Percentiles rank a stretch among this genome's conserved stretches.
These are phyloP conservation scores for Penicillium olsonii DNA, from an alignment of 2,329 filamentous ascomycete genomes.

Conservation along the genomic window DNA sequence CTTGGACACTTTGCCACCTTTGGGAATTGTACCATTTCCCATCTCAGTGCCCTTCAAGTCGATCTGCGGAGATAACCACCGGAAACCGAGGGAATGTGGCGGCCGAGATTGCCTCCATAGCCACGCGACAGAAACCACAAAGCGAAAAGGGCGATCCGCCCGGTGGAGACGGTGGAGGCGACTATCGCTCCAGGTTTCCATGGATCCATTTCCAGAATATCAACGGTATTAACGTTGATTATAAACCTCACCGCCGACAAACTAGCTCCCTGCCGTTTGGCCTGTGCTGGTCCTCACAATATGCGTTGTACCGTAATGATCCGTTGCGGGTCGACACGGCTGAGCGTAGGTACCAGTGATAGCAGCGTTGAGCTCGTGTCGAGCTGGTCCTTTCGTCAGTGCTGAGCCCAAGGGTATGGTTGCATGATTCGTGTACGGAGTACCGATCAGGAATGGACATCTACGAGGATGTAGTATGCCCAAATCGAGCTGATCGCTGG, in stretches of 20 bases:
- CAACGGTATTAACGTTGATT: constrained; percentile 2
- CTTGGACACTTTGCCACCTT: neutral
- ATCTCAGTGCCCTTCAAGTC: constrained; percentile 2
- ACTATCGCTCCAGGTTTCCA: constrained; percentile 21
- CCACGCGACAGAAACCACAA: constrained; percentile 13
- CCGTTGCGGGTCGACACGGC: constrained; percentile 1
- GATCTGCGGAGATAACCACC: constrained; percentile 5
- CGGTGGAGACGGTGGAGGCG: constrained; percentile 21
- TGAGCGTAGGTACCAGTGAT: neutral
- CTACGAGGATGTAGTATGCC: neutral
- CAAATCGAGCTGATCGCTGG: constrained; percentile 3
- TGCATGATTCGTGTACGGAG: neutral
- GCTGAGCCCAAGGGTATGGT: neutral
- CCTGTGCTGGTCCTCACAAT: constrained; percentile 2
- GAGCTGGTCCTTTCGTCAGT: neutral
- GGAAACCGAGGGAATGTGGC: constrained; percentile 5
- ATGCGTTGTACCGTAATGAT: neutral
- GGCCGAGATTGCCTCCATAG: constrained; percentile 1
- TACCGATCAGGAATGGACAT: neutral
- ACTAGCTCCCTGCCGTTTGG: neutral
- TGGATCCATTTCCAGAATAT: constrained; percentile 15
- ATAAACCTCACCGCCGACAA: neutral
- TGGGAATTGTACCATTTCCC: neutral
- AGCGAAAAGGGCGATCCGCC: constrained; percentile 21
- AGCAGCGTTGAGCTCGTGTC: neutral